Evolutionary conservation across 2,329 filamentous ascomycete genomes (phyloP), one percentile per base, ranked within the genome.

Genomic region (Fusarium foetens): DNA sequence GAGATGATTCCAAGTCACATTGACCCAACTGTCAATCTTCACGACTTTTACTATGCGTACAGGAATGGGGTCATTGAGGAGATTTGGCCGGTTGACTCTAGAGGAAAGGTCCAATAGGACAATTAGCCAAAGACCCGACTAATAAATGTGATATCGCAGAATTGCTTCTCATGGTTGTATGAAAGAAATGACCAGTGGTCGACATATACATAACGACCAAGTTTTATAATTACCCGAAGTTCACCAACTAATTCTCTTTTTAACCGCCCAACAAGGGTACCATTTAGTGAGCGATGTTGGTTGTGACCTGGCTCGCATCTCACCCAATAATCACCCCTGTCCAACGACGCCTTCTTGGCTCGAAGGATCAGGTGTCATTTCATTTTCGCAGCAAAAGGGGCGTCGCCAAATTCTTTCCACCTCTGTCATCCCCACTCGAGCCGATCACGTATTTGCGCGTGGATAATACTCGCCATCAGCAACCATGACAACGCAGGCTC

Each of bases 1-100:
- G 43, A 75, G 9, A 75, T 75, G 72, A 63, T 75, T 14, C 72
- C 72, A 1, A 75, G 72, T 13, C 72, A 75, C 25, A 75, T 75
- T 4, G 72, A 75, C 0, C 72, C 72, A 0, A 75, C 72, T 6
- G 66, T 75, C 3, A 75, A 75, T 27, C 29, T 75, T 8, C 72
- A 75, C 11, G 72, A 75, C 23, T 42, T 60, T 14, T 75, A 75
- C 31, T 75, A 75, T 19, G 72, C 66, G 0, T 43, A 75, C 41
- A 29, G 72, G 0, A 69, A 57, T 2, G 72, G 70, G 2, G 4
- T 45, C 0, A 58, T 75, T 12, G 67, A 71, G 33, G 72, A 75
- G 25, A 73, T 75, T 0, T 75, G 72, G 72, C 39, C 58, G 0
- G 72, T 75, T 5, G 72, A 75, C 9, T 71, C 70, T 0, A 52